Conservation (phyloP, 176 grass and related monocot genomes). For the Oropetium thomaeum region DNA sequence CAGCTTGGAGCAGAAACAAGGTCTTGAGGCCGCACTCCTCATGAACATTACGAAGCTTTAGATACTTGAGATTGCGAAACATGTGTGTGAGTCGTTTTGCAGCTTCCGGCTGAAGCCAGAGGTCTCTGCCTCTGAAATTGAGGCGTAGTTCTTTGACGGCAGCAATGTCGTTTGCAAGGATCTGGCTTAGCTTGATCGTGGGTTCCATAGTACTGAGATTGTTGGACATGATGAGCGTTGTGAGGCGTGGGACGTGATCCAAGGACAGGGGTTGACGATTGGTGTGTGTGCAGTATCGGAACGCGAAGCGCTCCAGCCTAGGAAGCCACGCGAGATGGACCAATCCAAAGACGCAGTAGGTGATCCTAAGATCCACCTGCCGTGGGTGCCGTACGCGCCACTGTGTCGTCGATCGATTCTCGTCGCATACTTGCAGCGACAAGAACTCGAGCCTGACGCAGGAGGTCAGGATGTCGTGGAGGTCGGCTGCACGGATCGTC, state of each 20-base stretch:
- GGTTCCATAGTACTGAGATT: accelerated
- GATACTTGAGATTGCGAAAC: not conserved
- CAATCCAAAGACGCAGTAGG: not conserved
- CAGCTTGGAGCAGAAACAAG: not conserved
- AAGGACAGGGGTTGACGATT: not conserved
- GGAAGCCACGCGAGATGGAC: not conserved
- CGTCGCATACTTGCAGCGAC: too few species aligned
- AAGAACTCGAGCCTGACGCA: not conserved
- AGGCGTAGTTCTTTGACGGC: not conserved
- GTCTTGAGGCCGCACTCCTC: not conserved
- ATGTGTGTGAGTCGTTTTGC: not conserved
- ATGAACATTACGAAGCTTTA: not conserved
- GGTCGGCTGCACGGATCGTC: too few species aligned
- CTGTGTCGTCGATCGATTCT: too few species aligned
- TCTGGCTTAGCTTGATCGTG: not conserved
- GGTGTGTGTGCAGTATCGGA: not conserved
- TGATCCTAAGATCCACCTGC: not conserved
- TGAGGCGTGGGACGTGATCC: not conserved
- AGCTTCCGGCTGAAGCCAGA: not conserved
- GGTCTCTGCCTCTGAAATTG: not conserved
- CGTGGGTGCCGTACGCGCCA: not conserved
- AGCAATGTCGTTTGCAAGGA: not conserved
- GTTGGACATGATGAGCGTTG: not conserved
- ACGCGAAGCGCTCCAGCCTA: not conserved
- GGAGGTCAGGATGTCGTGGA: not conserved